Evolutionary conservation across 2,329 filamentous ascomycete genomes (phyloP).

Genomic region (Knufia fluminis): DNA sequence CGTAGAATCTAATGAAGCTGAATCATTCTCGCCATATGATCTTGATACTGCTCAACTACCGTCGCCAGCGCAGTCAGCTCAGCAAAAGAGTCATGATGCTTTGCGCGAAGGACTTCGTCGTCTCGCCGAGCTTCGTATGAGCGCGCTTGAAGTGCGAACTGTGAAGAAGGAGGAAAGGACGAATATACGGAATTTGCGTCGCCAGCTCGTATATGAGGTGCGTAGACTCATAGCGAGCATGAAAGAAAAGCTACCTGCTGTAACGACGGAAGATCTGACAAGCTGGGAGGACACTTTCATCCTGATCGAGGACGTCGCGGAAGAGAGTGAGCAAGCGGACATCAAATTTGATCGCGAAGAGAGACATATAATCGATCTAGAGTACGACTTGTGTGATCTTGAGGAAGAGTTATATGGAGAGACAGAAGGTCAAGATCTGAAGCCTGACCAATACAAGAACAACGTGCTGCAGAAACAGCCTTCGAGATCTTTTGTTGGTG

Average conservation of each 20-base stretch:
- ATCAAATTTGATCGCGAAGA: not conserved
- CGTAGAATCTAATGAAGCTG: too few relatives aligned
- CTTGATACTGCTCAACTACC: too few relatives aligned
- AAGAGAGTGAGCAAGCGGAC: not conserved
- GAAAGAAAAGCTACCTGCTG: too few relatives aligned
- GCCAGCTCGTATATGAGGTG: not conserved
- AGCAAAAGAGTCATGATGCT: not conserved
- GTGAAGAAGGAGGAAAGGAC: not conserved
- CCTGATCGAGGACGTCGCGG: not conserved
- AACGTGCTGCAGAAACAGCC: too few relatives aligned
- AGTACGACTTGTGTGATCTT: not conserved
- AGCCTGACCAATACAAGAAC: too few relatives aligned
- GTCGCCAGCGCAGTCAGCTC: too few relatives aligned
- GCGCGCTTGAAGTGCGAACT: not conserved
- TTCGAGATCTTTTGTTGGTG: too few relatives aligned
- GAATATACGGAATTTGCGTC: not conserved
- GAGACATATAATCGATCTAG: not conserved
- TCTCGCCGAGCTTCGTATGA: not conserved
- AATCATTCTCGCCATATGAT: too few relatives aligned
- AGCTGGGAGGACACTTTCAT: not conserved
- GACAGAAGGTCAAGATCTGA: too few relatives aligned
- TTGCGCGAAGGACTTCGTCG: not conserved
- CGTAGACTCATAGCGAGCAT: too few relatives aligned
- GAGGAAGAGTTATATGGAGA: not conserved
- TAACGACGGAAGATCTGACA: not conserved